Base-by-base conservation (phyloP, 768 basidiomycete genomes). In the Stropharia rugosoannulata region DNA sequence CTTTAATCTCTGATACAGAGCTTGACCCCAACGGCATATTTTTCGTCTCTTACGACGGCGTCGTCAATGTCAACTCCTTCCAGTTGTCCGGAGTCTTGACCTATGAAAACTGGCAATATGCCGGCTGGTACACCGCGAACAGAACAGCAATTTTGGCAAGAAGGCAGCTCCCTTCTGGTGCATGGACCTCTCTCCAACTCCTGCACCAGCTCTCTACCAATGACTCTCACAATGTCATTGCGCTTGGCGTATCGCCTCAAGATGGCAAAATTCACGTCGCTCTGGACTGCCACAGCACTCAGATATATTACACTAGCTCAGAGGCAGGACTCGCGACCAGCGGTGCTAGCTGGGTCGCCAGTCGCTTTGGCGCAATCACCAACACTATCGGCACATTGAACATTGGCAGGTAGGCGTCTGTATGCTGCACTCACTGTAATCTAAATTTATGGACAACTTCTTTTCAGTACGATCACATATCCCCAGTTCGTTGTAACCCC, bases 41-140 rank as follows among this genome's bases (percentile, higher is more conserved):
- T 62, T 79, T 78, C 56, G 62, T 78, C 43, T 77, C 76, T 1
- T 80, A 70, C 51, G 78, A 80, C 53, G 76, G 77, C 9, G 70
- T 80, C 39, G 75, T 80, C 40, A 78, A 78, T 54, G 73, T 77
- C 59, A 73, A 80, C 64, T 75, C 75, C 4, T 80, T 80, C 68
- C 77, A 78, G 49, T 66, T 75, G 11, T 75, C 74, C 12, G 75
- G 64, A 5, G 73, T 78, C 1, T 62, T 78, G 25, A 74, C 78
- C 4, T 70, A 71, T 57, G 62, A 65, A 16, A 69, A 65, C 56
- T 78, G 65, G 51, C 78, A 80, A 68, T 80, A 67, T 55, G 75
- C 73, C 35, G 76, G 65, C 2, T 80, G 78, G 78, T 80, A 77
- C 57, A 80, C 77, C 0, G 73, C 76, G 0, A 70, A 74, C 15